These are phyloP conservation scores for Periconia sp. DNA, from an alignment of 2,329 filamentous ascomycete species.

Conservation along the genomic window DNA sequence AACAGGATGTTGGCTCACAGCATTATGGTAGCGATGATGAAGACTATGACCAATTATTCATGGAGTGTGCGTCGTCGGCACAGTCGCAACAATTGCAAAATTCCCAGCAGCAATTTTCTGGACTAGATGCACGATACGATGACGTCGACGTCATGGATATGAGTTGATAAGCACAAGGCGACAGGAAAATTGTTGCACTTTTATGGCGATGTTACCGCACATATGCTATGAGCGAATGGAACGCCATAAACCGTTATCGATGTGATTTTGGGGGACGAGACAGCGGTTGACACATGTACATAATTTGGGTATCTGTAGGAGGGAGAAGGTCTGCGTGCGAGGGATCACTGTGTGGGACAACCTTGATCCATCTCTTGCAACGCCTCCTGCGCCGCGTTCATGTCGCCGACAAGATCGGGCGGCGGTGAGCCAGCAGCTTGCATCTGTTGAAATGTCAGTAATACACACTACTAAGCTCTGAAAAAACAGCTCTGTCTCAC, in stretches of 20 bases:
- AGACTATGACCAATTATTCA: slow-evolving; percentile 68
- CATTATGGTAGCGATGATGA: slow-evolving; percentile 62
- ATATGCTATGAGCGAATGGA: no score
- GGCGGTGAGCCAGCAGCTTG: slow-evolving; percentile 93
- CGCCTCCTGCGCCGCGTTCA: slow-evolving; percentile 79
- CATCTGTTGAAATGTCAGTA: slow-evolving; percentile 75
- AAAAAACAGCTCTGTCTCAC: slow-evolving; percentile 59
- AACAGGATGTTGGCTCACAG: slow-evolving; percentile 27
- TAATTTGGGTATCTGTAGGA: slow-evolving; percentile 32
- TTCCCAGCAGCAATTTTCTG: slow-evolving; percentile 7
- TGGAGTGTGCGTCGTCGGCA: slow-evolving; percentile 59
- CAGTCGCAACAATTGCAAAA: slow-evolving; percentile 51
- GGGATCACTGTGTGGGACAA: slow-evolving; percentile 65
- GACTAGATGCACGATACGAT: slow-evolving; percentile 7
- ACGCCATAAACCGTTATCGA: no score
- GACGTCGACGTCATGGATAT: slow-evolving; percentile 45
- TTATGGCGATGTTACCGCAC: not conserved
- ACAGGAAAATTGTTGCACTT: slow-evolving; percentile 12
- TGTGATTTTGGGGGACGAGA: no score
- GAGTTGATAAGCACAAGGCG: slow-evolving; percentile 32
- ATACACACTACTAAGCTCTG: no score
- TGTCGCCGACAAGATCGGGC: slow-evolving; percentile 86
- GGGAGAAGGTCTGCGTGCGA: slow-evolving; percentile 9
- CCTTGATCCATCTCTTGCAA: slow-evolving; percentile 62
- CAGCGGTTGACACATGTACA: slow-evolving; percentile 17